Conservation (phyloP, 768 basidiomycete species). For the Tremella fuciformis region DNA sequence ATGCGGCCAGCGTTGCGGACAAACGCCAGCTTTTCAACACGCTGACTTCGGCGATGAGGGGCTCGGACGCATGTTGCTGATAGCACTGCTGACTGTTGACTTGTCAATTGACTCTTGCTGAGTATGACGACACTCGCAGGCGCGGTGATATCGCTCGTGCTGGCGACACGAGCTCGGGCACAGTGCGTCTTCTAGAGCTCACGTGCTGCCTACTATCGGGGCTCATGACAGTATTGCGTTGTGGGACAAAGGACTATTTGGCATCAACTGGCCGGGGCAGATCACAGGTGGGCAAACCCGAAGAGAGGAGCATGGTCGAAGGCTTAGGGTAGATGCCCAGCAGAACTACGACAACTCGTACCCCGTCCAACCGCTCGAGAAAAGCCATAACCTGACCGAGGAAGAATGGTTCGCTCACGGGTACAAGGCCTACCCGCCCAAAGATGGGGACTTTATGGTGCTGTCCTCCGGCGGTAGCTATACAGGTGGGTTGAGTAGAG, state of each 20-base stretch:
- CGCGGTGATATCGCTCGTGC: no score
- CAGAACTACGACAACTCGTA: constrained; percentile 33
- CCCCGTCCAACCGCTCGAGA: constrained; percentile 29
- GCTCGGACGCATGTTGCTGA: no score
- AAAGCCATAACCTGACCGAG: constrained; percentile 16
- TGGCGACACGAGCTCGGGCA: no score
- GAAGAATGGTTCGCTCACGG: constrained; percentile 43
- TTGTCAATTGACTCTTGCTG: no score
- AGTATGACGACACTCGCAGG: no score
- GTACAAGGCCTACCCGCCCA: constrained; percentile 32
- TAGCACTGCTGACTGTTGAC: no score
- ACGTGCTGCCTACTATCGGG: background rate
- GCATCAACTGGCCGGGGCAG: constrained; percentile 37
- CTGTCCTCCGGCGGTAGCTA: constrained; percentile 35
- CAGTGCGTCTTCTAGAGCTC: no score
- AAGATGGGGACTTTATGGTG: constrained; percentile 32
- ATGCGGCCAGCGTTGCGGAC: no score
- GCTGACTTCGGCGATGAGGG: no score
- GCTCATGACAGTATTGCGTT: constrained; percentile 19
- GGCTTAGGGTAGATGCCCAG: background rate
- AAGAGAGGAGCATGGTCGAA: background rate
- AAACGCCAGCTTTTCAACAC: no score
- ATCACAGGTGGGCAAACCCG: constrained; percentile 18
- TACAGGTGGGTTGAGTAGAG: constrained; percentile 31
- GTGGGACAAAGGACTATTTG: constrained; percentile 41